Evolutionary conservation across 73 alveolate genomes (phyloP).

Genomic region (Stentor coeruleus): DNA sequence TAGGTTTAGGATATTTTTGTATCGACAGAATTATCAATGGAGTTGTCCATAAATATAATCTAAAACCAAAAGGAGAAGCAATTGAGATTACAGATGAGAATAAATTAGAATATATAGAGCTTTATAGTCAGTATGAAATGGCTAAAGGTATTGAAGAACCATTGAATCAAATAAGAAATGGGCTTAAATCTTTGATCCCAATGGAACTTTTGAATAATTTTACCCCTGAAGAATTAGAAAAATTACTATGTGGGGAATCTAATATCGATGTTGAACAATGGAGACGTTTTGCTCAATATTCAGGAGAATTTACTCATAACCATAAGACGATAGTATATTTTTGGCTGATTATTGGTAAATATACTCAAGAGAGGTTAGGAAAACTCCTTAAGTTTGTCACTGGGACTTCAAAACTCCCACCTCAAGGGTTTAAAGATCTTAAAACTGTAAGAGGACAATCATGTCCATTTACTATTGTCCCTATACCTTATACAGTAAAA

Average conservation of each 20-base stretch:
- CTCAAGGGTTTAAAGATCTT: constrained; percentile 79
- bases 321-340: constrained; percentile 79
- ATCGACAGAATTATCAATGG: constrained; percentile 43
- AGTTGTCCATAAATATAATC: constrained; percentile 34
- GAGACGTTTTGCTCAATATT: constrained; percentile 75
- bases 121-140: constrained; percentile 53
- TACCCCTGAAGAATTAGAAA: constrained; percentile 61
- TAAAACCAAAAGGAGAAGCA: constrained; percentile 37
- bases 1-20: constrained; percentile 24
- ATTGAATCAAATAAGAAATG: constrained; percentile 51
- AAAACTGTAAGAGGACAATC: constrained; percentile 77
- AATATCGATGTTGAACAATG: constrained; percentile 87
- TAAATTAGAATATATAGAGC: constrained; percentile 56
- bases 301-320: constrained; percentile 59
- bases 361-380: constrained; percentile 62
- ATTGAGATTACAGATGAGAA: constrained; percentile 63
- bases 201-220: constrained; percentile 39
- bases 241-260: constrained; percentile 59
- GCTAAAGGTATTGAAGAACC: constrained; percentile 48
- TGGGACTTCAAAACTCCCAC: constrained; percentile 88
- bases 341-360: constrained; percentile 75
- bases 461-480: constrained; percentile 63
- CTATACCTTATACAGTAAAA: constrained; percentile 61
- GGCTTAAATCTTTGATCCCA: constrained; percentile 62
- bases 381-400: constrained; percentile 91